Conservation (phyloP, 495 filamentous ascomycete species). For the Hypoxylon intermedium region DNA sequence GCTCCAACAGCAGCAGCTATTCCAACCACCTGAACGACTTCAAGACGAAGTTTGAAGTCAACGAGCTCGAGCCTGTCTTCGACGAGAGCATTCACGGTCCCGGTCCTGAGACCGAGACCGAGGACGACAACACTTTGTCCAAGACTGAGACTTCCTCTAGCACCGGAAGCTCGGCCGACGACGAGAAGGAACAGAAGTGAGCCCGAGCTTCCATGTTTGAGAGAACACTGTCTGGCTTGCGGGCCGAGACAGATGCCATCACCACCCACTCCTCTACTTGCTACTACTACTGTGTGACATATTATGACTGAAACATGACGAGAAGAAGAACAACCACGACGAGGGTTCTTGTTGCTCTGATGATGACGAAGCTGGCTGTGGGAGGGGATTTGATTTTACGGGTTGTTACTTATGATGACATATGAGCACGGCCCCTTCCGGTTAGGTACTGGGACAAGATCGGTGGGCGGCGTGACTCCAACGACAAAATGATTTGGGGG, state of each 20-base stretch:
- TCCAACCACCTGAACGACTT: conserved; percentile 98
- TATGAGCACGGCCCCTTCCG: conserved; percentile 27
- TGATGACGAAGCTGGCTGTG: neutral
- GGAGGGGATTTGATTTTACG: conserved; percentile 9
- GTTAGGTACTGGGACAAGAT: conserved; percentile 16
- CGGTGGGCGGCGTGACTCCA: conserved; percentile 13
- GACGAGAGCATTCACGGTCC: conserved; percentile 80
- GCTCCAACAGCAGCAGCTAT: conserved; percentile 84
- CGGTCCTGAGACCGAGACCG: conserved; percentile 53
- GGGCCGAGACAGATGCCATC: neutral
- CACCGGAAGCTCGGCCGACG: conserved; percentile 49
- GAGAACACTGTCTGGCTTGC: neutral
- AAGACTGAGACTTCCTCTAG: conserved; percentile 63
- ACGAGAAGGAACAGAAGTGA: conserved; percentile 44
- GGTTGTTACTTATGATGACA: conserved; percentile 15
- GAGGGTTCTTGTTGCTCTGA: conserved; percentile 7
- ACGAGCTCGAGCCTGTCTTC: conserved; percentile 83
- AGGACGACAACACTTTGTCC: conserved; percentile 56
- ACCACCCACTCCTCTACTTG: conserved; percentile 28
- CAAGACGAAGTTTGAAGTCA: conserved; percentile 92
- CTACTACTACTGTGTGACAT: conserved; percentile 33
- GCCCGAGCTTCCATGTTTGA: conserved; percentile 10
- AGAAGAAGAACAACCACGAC: neutral
- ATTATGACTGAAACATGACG: conserved; percentile 10
- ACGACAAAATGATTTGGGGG: conserved; percentile 6